phyloP scores from a whole-genome alignment of 495 filamentous ascomycete species.

The Aspergillus diversus region DNA sequence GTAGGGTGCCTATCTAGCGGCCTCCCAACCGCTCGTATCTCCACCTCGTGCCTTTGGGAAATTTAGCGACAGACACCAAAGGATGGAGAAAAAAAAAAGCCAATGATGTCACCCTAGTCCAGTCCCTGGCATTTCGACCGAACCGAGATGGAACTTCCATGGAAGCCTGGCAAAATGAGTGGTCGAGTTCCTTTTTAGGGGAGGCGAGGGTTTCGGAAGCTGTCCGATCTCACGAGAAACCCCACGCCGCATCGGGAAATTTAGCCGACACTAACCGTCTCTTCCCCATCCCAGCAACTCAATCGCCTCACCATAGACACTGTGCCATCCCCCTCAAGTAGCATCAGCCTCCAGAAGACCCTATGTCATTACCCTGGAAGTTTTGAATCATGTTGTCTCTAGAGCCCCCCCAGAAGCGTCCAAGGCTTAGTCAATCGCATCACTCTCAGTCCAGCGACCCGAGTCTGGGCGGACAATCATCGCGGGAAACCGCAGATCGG shows the following conservation, averaged over 20 bases:
- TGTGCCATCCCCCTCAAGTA: neutral
- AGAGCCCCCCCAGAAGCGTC: constrained; percentile 24
- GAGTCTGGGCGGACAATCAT: neutral
- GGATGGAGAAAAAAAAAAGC: neutral
- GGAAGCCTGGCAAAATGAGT: neutral
- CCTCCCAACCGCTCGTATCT: neutral
- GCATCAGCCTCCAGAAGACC: neutral
- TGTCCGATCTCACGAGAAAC: neutral
- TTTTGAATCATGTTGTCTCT: neutral
- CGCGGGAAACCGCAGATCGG: neutral
- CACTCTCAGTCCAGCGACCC: neutral
- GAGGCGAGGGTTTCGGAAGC: constrained; percentile 4
- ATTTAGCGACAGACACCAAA: neutral
- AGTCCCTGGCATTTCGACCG: neutral
- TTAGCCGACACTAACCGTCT: constrained; percentile 10
- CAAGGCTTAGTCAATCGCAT: constrained; percentile 14
- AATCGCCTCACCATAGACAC: neutral
- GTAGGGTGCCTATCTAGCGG: neutral
- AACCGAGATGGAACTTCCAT: neutral
- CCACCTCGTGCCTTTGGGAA: neutral
- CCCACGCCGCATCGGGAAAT: constrained; percentile 11
- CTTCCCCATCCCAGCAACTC: neutral
- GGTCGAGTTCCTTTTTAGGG: neutral
- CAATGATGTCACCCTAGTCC: neutral
- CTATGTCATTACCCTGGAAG: neutral